Percentiles rank a stretch among this genome's conserved stretches.
These are phyloP conservation scores for Roridomyces roridus DNA, from an alignment of 768 basidiomycete species.

Conservation along the genomic window DNA sequence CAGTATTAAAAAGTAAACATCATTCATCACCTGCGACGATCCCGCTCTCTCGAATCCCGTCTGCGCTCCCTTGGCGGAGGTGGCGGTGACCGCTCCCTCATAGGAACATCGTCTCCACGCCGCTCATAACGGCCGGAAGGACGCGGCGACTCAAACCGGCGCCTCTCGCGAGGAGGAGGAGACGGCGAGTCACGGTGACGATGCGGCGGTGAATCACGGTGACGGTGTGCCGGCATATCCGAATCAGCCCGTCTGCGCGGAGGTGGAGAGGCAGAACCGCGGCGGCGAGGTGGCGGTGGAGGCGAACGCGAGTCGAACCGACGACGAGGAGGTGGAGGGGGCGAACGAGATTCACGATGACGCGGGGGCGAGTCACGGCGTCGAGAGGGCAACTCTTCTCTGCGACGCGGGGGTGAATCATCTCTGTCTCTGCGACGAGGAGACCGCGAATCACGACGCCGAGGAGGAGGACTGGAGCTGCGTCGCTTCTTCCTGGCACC, in stretches of 20 bases:
- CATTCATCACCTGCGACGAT: too few relatives aligned
- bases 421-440: conserved; percentile 27
- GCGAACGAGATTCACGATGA: conserved; percentile 24
- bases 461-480: not conserved
- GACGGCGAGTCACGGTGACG: conserved; percentile 6
- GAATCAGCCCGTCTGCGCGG: too few relatives aligned
- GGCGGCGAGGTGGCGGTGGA: not conserved
- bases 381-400: not conserved
- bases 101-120: too few relatives aligned
- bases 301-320: conserved; percentile 12
- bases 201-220: conserved; percentile 23
- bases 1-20: too few relatives aligned
- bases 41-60: too few relatives aligned
- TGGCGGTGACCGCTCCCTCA: too few relatives aligned
- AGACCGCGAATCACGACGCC: not conserved
- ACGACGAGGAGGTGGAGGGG: conserved; percentile 17
- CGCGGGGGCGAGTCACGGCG: not conserved
- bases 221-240: too few relatives aligned
- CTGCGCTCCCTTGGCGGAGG: too few relatives aligned
- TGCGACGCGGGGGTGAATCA: conserved; percentile 1
- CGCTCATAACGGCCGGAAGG: not conserved
- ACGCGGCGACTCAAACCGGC: conserved; percentile 1
- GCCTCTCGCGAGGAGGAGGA: not conserved
- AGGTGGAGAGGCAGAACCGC: conserved; percentile 14
- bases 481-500: conserved; percentile 26